These are phyloP conservation scores for Gryganskiella cystojenkinii DNA, from an alignment of 192 early-diverging fungal genomes.

Conservation along the genomic window DNA sequence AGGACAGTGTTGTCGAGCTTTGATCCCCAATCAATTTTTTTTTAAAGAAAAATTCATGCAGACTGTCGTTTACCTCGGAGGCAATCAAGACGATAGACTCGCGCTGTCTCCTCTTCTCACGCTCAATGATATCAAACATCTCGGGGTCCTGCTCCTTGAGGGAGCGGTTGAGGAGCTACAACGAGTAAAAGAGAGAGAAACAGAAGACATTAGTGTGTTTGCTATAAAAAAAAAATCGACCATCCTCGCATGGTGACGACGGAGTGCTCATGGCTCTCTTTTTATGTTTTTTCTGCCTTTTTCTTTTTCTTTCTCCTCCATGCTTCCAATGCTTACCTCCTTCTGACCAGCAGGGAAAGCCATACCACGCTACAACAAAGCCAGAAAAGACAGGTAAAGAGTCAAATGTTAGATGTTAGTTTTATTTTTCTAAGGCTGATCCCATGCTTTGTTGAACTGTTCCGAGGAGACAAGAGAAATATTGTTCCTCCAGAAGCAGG, in stretches of 20 bases:
- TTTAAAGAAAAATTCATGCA: background rate
- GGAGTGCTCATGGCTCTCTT: background rate
- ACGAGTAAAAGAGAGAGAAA: background rate
- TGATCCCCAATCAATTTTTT: background rate
- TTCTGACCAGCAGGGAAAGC: constrained; percentile 64
- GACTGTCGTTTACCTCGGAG: constrained; percentile 91
- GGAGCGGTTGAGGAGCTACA: constrained; percentile 77
- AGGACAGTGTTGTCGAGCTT: background rate
- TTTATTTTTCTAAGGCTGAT: no score
- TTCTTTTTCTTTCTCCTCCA: no score
- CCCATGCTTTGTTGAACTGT: no score
- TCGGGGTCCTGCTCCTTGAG: constrained; percentile 87
- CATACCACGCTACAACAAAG: constrained; percentile 55
- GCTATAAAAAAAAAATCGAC: background rate
- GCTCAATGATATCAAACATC: constrained; percentile 94
- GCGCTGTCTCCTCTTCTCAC: constrained; percentile 94
- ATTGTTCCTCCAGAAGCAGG: no score
- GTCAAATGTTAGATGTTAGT: background rate
- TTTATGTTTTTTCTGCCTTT: background rate
- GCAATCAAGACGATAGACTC: constrained; percentile 95
- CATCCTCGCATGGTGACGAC: no score
- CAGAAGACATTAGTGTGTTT: background rate
- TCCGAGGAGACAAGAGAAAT: no score
- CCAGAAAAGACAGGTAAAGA: background rate
- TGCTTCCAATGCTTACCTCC: constrained; percentile 53